Evolutionary conservation across 805 yeast genomes (phyloP), one percentile per base, ranked within the genome.

Genomic region (Nakazawaea siamensis): DNA sequence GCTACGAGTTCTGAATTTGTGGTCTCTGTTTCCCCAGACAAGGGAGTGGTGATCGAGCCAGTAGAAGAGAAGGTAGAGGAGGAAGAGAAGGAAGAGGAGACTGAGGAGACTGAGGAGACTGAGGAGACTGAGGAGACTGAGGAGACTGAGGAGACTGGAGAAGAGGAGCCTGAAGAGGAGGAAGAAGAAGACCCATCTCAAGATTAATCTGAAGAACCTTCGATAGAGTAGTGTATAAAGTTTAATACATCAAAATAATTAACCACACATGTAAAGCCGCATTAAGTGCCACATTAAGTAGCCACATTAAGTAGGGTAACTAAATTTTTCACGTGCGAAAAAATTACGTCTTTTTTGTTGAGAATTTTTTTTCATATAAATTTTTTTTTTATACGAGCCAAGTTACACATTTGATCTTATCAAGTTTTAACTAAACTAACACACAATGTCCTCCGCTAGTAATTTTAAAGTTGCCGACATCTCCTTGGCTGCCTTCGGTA

Each of bases 401-500:
- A 21, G 12, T 21, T 24, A n/a, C n/a, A n/a, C n/a, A n/a, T n/a
- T n/a, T n/a, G n/a, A n/a, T n/a, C n/a, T n/a, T n/a, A n/a, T n/a
- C n/a, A n/a, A n/a, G n/a, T n/a, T n/a, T n/a, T n/a, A n/a, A n/a
- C n/a, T n/a, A n/a, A n/a, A n/a, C n/a, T n/a, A n/a, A n/a, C n/a
- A n/a, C n/a, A n/a, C n/a, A 13, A 73, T 73, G 80, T 66, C 79
- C 55, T 61, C 73, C 45, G 73, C 75, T 54, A 76, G 80, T 49
- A 82, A 78, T 67, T 92, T 76, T 76, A 90, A 92, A 69, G 95
- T 90, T 63, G 94, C 97, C 55, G 98, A 90, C 68, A 83, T 92
- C 67, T 84, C 96, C 53, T 78, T 90, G 49, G 97, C 98, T 60
- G 98, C 98, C 60, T 90, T 92, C 67, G 98, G 98, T 71, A 87